Percentiles rank a stretch among this genome's conserved stretches.
phyloP scores from a whole-genome alignment of 257 asterid species.

The Thymus quinquecostatus region DNA sequence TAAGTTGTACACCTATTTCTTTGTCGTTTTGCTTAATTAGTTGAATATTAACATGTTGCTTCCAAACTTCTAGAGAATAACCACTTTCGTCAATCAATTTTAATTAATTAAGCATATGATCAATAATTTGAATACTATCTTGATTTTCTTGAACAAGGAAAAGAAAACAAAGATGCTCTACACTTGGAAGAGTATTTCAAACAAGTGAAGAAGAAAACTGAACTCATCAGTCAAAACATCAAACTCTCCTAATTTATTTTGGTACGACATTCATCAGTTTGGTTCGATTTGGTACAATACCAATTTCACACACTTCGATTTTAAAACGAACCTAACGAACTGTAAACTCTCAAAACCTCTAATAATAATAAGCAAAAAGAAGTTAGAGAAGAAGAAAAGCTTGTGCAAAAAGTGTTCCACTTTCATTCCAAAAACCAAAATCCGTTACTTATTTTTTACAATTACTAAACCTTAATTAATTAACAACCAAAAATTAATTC shows the following conservation, averaged over 20 bases:
- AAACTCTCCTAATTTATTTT: neutral
- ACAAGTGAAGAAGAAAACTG: no score
- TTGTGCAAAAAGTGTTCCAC: neutral
- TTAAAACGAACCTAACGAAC: neutral
- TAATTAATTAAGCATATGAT: no score
- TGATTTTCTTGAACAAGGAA: neutral
- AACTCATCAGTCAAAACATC: no score
- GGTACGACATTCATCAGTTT: neutral
- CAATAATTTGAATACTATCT: neutral
- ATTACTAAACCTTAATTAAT: neutral
- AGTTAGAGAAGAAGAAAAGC: neutral
- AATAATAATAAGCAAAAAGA: neutral
- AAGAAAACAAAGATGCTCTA: neutral
- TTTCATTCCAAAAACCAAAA: conserved; percentile 10
- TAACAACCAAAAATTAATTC: neutral
- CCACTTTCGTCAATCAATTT: neutral
- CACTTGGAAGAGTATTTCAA: no score
- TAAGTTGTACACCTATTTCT: neutral
- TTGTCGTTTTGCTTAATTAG: conserved; percentile 7
- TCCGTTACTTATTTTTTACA: conserved; percentile 16
- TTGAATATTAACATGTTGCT: neutral
- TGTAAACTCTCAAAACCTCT: no score
- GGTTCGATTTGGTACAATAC: neutral
- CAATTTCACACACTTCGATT: neutral
- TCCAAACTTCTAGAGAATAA: neutral